phyloP scores from a whole-genome alignment of 1,139 yeast genomes.

The Pneumocystis murina region DNA sequence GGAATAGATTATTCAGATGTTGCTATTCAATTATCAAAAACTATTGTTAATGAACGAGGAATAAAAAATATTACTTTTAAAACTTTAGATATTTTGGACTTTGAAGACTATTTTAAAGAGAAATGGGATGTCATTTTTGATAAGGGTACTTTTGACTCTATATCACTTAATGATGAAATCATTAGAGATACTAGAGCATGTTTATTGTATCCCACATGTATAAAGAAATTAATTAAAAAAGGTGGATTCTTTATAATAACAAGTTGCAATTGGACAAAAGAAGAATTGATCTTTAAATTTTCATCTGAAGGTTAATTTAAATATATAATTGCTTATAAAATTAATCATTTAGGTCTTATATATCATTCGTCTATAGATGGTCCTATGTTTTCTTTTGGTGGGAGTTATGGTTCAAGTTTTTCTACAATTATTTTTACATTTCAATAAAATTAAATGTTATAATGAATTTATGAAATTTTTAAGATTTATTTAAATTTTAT shows the following conservation, averaged over 20 bases:
- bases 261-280: constrained; percentile 86
- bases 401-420: background rate
- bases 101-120: constrained; percentile 17
- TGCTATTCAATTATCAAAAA: constrained; percentile 57
- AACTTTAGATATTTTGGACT: constrained; percentile 21
- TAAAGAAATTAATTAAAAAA: constrained; percentile 39
- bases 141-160: constrained; percentile 94
- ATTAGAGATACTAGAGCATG: constrained; percentile 22
- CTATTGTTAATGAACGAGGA: constrained; percentile 35
- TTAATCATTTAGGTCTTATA: background rate
- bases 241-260: constrained; percentile 62
- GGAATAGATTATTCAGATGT: constrained; percentile 81
- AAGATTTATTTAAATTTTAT: background rate
- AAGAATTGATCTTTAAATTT: constrained; percentile 35
- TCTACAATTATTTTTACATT: constrained; percentile 2
- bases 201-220: constrained; percentile 50
- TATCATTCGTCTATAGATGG: constrained; percentile 1
- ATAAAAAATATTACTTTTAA: constrained; percentile 29
- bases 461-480: background rate
- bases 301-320: constrained; percentile 13
- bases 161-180: constrained; percentile 45
- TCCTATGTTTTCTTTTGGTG: constrained; percentile 3
- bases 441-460: background rate
- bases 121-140: constrained; percentile 64
- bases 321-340: background rate